phyloP scores from a whole-genome alignment of 306 rosid genomes.

The Acmispon strigosus region DNA sequence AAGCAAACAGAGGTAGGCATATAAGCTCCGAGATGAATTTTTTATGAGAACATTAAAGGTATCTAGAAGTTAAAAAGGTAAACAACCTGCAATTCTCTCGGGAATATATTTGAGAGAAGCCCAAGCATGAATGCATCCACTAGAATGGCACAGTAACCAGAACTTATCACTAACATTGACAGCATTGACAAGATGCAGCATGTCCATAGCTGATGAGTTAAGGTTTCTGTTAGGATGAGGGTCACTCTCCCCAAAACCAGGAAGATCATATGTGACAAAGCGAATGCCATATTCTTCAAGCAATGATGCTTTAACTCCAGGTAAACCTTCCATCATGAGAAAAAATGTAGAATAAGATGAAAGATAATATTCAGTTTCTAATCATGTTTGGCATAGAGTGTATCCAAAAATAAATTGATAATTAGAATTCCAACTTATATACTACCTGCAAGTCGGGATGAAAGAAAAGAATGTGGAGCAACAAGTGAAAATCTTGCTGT shows the following conservation, averaged over 20 bases:
- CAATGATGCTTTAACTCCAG: slow-evolving; percentile 60
- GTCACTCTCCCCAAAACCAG: slow-evolving; percentile 94
- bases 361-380: not conserved
- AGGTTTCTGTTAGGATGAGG: slow-evolving; percentile 71
- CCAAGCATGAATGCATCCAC: slow-evolving; percentile 80
- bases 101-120: slow-evolving; percentile 81
- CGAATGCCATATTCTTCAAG: slow-evolving; percentile 77
- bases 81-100: slow-evolving; percentile 67
- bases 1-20: not conserved
- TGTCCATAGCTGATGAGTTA: slow-evolving; percentile 72
- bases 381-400: no score
- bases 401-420: no score
- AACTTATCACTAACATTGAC: slow-evolving; percentile 62
- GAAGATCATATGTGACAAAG: slow-evolving; percentile 78
- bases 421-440: not conserved
- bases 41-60: not conserved
- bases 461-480: slow-evolving; percentile 77
- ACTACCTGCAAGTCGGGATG: slow-evolving; percentile 73
- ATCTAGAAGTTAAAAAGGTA: not conserved
- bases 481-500: slow-evolving; percentile 62
- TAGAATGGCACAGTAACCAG: slow-evolving; percentile 77
- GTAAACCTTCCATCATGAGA: slow-evolving; percentile 41
- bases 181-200: slow-evolving; percentile 54
- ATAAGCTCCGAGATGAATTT: not conserved
- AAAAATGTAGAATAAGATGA: not conserved